A percentile compares a stretch with the other conserved stretches of the same genome.
Conservation (phyloP, 768 basidiomycete genomes). For the Dacryopinax primogenitus region DNA sequence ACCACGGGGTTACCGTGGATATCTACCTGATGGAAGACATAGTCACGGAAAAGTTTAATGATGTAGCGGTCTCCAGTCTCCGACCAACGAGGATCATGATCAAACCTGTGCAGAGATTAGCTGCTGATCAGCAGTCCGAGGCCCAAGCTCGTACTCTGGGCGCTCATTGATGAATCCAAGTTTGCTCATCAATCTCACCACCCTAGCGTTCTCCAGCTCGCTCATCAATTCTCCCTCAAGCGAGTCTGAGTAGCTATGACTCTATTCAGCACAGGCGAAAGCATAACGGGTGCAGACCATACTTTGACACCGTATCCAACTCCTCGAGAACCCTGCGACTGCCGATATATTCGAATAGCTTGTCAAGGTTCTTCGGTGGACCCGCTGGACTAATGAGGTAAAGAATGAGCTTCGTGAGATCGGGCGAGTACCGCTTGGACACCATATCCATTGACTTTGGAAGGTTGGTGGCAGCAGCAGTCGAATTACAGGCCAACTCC, state of each 20-base stretch:
- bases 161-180: constrained; percentile 98
- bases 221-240: constrained; percentile 72
- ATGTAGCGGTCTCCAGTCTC: constrained; percentile 98
- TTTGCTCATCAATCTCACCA: constrained; percentile 81
- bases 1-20: constrained; percentile 79
- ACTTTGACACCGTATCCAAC: constrained; percentile 75
- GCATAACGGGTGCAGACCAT: constrained; percentile 21
- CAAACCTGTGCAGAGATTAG: constrained; percentile 45
- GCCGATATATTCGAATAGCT: constrained; percentile 69
- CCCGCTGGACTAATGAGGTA: constrained; percentile 64
- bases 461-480: constrained; percentile 49
- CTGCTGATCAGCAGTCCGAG: neutral
- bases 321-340: constrained; percentile 52
- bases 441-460: constrained; percentile 64
- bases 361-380: constrained; percentile 59
- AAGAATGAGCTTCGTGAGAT: constrained; percentile 67
- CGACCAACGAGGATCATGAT: constrained; percentile 92
- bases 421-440: constrained; percentile 57
- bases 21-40: constrained; percentile 95
- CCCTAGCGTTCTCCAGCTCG: constrained; percentile 86
- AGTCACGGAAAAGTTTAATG: constrained; percentile 94
- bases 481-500: constrained; percentile 58
- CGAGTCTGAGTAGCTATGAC: constrained; percentile 56
- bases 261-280: neutral
- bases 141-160: constrained; percentile 65